These are phyloP conservation scores for Keithomyces neogunnii DNA, from an alignment of 2,329 filamentous ascomycete species.

Conservation along the genomic window DNA sequence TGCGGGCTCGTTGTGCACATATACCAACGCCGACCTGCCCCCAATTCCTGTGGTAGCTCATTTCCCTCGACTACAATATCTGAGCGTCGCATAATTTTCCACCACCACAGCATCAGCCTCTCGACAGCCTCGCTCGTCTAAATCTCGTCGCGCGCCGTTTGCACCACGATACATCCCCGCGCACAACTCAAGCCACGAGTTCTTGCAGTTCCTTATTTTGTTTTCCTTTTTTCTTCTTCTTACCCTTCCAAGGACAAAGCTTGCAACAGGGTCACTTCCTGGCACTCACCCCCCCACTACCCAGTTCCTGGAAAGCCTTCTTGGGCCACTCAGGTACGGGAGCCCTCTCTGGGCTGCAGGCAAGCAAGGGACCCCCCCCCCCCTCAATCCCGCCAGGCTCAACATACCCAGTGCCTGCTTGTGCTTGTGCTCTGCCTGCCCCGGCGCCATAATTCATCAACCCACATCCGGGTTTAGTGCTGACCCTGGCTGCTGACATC, in stretches of 20 bases:
- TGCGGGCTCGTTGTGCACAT: neutral
- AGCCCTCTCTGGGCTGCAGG: slow-evolving; percentile 4
- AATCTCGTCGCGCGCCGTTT: neutral
- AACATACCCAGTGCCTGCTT: neutral
- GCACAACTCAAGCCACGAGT: neutral
- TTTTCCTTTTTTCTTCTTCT: too few species aligned
- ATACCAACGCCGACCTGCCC: neutral
- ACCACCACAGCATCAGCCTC: neutral
- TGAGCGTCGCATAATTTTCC: neutral
- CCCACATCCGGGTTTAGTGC: slow-evolving; percentile 6
- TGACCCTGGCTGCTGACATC: slow-evolving; percentile 6
- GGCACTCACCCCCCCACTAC: neutral
- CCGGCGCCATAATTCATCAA: neutral
- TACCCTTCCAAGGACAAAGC: neutral
- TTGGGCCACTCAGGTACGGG: slow-evolving; percentile 6
- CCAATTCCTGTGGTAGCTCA: neutral
- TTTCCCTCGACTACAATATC: neutral
- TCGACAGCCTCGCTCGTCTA: neutral
- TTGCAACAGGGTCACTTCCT: slow-evolving; percentile 4
- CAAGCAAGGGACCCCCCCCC: neutral
- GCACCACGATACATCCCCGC: neutral
- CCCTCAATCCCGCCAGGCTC: neutral
- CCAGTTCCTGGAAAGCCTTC: slow-evolving; percentile 1
- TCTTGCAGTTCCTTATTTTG: slow-evolving; percentile 1
- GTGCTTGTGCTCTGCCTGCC: neutral